Percentiles rank a stretch among this genome's conserved stretches.
Conservation (phyloP, 192 early-diverging fungal genomes). For the Coemansia sp. region DNA sequence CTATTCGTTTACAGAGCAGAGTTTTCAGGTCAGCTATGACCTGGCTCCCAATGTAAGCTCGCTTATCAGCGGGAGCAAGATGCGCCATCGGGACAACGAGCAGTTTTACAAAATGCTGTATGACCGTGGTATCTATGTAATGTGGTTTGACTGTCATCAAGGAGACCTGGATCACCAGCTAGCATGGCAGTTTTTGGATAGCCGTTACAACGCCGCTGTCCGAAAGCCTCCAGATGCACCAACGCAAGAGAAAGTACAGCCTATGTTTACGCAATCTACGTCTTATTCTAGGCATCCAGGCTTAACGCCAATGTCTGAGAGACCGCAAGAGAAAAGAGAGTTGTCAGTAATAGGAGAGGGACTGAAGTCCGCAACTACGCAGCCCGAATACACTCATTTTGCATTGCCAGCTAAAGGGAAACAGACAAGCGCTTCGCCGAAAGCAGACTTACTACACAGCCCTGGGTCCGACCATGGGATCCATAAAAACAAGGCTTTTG, state of each 20-base stretch:
- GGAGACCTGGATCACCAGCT: conserved; percentile 23
- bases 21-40: conserved; percentile 42
- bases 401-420: neutral
- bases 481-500: conserved; percentile 16
- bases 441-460: neutral
- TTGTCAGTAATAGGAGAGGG: neutral
- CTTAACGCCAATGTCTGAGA: neutral
- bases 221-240: neutral
- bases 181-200: conserved; percentile 40
- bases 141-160: conserved; percentile 45
- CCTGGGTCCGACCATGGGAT: neutral
- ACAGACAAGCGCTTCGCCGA: neutral
- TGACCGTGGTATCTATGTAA: conserved; percentile 35
- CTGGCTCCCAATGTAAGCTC: conserved; percentile 51
- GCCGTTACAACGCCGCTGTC: neutral
- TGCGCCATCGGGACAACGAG: conserved; percentile 27
- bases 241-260: neutral
- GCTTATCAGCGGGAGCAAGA: conserved; percentile 29
- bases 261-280: neutral
- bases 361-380: neutral
- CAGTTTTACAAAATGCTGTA: conserved; percentile 28
- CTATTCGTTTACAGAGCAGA: conserved; percentile 30
- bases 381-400: neutral
- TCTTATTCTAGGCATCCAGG: neutral
- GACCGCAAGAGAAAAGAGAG: neutral